phyloP scores from a whole-genome alignment of 202 grass and related monocot species.

The Cymbopogon flexuosus region DNA sequence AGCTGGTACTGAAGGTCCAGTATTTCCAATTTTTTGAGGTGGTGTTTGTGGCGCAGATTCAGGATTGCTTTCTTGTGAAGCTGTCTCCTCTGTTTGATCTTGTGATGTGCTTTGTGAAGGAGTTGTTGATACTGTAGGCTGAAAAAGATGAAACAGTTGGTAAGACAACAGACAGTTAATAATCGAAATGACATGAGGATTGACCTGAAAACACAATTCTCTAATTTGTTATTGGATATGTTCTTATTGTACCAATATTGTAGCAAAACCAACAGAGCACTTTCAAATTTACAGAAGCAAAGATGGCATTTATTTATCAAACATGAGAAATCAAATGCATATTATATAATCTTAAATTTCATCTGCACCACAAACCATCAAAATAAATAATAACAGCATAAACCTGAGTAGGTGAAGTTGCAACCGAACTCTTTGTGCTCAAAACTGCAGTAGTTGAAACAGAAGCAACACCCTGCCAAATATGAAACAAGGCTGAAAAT shows the following conservation, averaged over 20 bases:
- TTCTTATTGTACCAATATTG: conserved; percentile 4
- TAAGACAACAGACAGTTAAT: conserved; percentile 25
- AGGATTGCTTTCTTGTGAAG: conserved; percentile 64
- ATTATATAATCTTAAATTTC: neutral
- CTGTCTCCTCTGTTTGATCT: conserved; percentile 61
- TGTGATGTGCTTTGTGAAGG: conserved; percentile 47
- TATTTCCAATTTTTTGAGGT: conserved; percentile 60
- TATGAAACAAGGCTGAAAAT: conserved; percentile 30
- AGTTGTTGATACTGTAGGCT: conserved; percentile 55
- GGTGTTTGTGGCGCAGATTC: conserved; percentile 55
- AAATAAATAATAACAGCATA: conserved; percentile 14
- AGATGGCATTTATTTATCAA: neutral
- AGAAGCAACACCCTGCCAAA: conserved; percentile 62
- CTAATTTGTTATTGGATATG: neutral
- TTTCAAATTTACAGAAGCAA: conserved; percentile 14
- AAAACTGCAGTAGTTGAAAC: conserved; percentile 57
- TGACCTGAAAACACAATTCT: neutral
- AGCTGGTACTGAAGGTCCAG: conserved; percentile 43
- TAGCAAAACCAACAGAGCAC: conserved; percentile 22
- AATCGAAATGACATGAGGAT: conserved; percentile 13
- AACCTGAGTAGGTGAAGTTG: conserved; percentile 62
- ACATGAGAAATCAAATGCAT: neutral
- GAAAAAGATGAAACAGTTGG: conserved; percentile 20
- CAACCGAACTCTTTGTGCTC: conserved; percentile 60
- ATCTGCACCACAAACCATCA: conserved; percentile 25